Evolutionary conservation across 1,139 yeast species (phyloP), one percentile per base, ranked within the genome.

Genomic region (Lodderomyces metapsilosis): DNA sequence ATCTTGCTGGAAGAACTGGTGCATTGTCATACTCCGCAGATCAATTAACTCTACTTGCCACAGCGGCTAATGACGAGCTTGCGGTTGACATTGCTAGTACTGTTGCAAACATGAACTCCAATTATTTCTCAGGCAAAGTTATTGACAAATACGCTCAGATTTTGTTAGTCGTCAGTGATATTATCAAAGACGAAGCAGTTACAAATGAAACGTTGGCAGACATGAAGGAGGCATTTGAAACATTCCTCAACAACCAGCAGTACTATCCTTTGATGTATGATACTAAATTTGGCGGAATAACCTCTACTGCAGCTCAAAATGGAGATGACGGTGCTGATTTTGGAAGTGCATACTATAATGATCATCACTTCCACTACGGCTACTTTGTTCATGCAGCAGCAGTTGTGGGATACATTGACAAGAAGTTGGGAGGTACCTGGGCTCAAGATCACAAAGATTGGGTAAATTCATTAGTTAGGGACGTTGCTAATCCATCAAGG

Each of bases 331-430:
- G 59, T 28, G 59, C 60, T 30, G 68, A 63, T 41, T 86, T 64
- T 57, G 94, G 92, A 22, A 68, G 80, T 50, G 74, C 84, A 12
- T 80, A 76, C 62, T 85, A 85, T 62, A 85, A 84, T 52, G 92
- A 85, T 59, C 92, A 82, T 55, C 92, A 85, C 56, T 85, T 84
- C 78, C 92, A 86, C 55, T 85, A 83, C 57, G 91, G 92, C 20
- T 85, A 85, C 62, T 77, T 76, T 53, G 73, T 86, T 41, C 89
- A 84, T 53, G 84, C 92, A 7, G 89, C 91, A 6, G 92, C 94
- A 2, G 73, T 84, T 37, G 72, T 85, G 41, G 92, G 85, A 12
- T 68, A 78, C 47, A 74, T 84, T 33, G 94, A 86, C 59, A 57
- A 66, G 20, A 67, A 76, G 48, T 55, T 63, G 66, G 69, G 56